phyloP scores from a whole-genome alignment of 2,329 filamentous ascomycete species.

The Endothia cerciana region DNA sequence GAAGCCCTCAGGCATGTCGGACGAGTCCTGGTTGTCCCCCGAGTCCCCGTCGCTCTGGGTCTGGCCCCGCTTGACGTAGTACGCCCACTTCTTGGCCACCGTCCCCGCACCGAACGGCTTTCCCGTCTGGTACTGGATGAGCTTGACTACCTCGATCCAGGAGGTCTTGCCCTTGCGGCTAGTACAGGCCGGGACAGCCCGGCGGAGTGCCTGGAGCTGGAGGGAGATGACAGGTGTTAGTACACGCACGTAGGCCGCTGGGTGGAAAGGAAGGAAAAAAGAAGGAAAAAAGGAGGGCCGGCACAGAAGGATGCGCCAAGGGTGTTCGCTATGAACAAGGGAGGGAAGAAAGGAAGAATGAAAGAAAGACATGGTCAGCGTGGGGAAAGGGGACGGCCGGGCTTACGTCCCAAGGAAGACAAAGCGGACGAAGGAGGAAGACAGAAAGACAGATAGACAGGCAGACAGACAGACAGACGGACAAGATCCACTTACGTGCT shows the following conservation, averaged over 20 bases:
- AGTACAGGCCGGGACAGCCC: background rate
- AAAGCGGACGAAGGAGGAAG: no score
- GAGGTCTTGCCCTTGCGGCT: background rate
- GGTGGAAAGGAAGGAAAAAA: background rate
- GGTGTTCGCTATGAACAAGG: background rate
- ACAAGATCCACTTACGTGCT: constrained; percentile 14
- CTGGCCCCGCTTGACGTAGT: no score
- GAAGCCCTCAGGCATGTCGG: background rate
- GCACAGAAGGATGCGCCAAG: background rate
- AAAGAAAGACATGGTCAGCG: background rate
- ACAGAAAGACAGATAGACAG: no score
- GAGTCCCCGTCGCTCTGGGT: background rate
- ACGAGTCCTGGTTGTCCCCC: background rate
- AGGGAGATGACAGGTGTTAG: no score
- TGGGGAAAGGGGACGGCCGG: no score
- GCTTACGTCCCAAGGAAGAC: no score
- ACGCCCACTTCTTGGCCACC: constrained; percentile 4
- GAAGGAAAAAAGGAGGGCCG: no score
- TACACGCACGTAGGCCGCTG: no score
- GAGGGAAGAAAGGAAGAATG: background rate
- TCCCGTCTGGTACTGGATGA: constrained; percentile 11
- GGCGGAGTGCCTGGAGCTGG: background rate
- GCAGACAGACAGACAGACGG: no score
- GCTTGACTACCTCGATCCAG: background rate
- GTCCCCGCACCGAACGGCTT: constrained; percentile 15